A percentile compares a stretch with the other conserved stretches of the same genome.
phyloP scores from a whole-genome alignment of 2,329 filamentous ascomycete genomes.

The Akanthomyces muscarius region DNA sequence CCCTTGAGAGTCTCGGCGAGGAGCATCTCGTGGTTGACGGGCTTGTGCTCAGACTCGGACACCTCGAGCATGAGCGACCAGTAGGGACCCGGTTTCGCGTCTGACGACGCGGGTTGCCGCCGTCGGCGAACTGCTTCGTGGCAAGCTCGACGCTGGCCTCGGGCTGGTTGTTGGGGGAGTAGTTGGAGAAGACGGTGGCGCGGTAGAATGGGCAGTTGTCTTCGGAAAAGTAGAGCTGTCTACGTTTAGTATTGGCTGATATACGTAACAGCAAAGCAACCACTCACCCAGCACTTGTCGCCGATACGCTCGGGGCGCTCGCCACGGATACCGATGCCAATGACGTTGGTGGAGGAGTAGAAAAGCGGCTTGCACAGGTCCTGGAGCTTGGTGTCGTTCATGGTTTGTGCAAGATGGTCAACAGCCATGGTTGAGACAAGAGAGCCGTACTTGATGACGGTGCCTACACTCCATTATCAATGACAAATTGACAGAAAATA shows the following conservation, averaged over 20 bases:
- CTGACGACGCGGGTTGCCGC: constrained; percentile 60
- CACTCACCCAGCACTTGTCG: constrained; percentile 92
- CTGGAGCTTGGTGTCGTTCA: constrained; percentile 82
- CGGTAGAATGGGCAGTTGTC: constrained; percentile 95
- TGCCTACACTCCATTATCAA: constrained; percentile 30
- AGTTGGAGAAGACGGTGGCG: constrained; percentile 97
- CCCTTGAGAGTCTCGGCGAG: constrained; percentile 80
- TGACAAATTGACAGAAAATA: not conserved
- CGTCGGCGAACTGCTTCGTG: constrained; percentile 75
- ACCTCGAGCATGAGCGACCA: constrained; percentile 98
- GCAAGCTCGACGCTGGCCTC: constrained; percentile 69
- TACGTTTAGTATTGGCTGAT: constrained; percentile 16
- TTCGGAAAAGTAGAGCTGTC: constrained; percentile 84
- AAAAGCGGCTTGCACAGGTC: constrained; percentile 83
- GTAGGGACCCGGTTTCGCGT: constrained; percentile 73
- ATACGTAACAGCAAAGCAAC: constrained; percentile 19
- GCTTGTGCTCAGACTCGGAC: constrained; percentile 87
- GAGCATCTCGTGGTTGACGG: constrained; percentile 72
- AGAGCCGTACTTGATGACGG: constrained; percentile 77
- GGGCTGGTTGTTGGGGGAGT: constrained; percentile 91
- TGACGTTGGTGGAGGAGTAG: constrained; percentile 96
- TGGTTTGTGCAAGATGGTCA: constrained; percentile 71
- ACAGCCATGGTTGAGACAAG: constrained; percentile 88
- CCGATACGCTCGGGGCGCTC: constrained; percentile 90
- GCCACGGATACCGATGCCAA: constrained; percentile 92